phyloP scores from a whole-genome alignment of 805 yeast species.

The Yarrowia sp. region DNA sequence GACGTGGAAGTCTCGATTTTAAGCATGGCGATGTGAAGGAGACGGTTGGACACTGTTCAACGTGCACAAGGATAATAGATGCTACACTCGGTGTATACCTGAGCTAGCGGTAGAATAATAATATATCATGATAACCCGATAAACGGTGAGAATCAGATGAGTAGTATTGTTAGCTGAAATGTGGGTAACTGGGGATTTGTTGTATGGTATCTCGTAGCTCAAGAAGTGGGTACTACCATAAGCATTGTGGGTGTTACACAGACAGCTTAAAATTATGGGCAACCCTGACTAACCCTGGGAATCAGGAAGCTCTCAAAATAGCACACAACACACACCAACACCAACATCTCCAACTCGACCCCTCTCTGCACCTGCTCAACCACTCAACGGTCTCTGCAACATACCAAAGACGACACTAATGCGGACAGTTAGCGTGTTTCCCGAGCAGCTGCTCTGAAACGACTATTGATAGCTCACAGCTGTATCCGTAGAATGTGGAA shows the following conservation, averaged over 20 bases:
- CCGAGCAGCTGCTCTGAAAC: background rate
- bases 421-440: background rate
- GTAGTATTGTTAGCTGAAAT: no score
- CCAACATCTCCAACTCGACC: no score
- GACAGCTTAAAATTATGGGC: no score
- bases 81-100: background rate
- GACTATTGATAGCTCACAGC: no score
- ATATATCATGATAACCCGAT: background rate
- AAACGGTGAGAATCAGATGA: no score
- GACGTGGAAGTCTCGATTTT: conserved; percentile 29
- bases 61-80: conserved; percentile 14
- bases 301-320: no score
- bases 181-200: no score
- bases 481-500: no score
- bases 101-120: conserved; percentile 1
- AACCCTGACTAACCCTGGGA: background rate
- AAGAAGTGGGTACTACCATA: no score
- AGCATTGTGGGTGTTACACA: no score
- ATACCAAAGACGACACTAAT: background rate
- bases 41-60: background rate
- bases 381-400: background rate
- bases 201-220: no score
- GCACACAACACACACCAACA: no score
- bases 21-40: background rate
- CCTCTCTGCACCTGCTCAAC: background rate